Conservation (phyloP, 2,329 filamentous ascomycete species). For the Penicillium sp. region DNA sequence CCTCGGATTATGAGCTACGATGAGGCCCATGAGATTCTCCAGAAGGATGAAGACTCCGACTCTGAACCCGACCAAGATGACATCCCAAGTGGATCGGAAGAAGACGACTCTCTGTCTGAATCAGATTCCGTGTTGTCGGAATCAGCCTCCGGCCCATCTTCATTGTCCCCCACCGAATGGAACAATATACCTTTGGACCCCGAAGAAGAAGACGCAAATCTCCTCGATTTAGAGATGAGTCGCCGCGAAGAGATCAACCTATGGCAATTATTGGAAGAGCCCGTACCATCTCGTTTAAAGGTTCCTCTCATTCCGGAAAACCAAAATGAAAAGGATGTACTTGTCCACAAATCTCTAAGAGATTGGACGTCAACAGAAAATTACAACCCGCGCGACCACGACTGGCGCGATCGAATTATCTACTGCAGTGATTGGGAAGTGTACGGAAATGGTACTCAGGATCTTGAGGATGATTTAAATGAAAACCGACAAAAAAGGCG, state of each 20-base stretch:
- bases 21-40: conserved; percentile 25
- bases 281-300: conserved; percentile 16
- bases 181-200: conserved; percentile 24
- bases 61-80: conserved; percentile 13
- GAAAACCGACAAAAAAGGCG: conserved; percentile 33
- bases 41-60: conserved; percentile 9
- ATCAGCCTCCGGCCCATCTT: no score
- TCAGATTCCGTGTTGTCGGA: not conserved
- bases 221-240: conserved; percentile 48
- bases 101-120: not conserved
- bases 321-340: conserved; percentile 16
- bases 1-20: conserved; percentile 32
- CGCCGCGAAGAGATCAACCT: conserved; percentile 48
- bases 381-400: conserved; percentile 1
- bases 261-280: conserved; percentile 42
- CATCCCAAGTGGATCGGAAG: not conserved
- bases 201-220: conserved; percentile 49
- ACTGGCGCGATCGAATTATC: conserved; percentile 50
- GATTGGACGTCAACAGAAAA: conserved; percentile 33
- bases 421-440: conserved; percentile 55
- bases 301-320: conserved; percentile 20
- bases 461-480: conserved; percentile 31
- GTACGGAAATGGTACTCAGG: conserved; percentile 29
- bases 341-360: conserved; percentile 18
- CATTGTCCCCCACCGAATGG: not conserved